Percentiles rank a stretch among this genome's conserved stretches.
These are phyloP conservation scores for Suhomyces kunorum DNA, from an alignment of 1,139 yeast species.

Conservation along the genomic window DNA sequence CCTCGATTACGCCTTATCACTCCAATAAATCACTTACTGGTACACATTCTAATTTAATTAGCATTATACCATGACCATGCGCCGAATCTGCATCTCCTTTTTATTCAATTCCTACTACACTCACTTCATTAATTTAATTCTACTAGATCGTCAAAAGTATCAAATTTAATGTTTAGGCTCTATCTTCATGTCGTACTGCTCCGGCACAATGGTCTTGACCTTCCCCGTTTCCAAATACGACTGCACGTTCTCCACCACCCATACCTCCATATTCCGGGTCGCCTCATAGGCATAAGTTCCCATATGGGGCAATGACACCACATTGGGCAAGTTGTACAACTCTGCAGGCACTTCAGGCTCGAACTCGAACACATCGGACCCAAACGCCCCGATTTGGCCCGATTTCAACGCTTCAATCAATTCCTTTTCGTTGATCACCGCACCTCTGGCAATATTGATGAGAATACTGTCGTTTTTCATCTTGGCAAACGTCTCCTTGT, in stretches of 20 bases:
- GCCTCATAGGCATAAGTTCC: conserved; percentile 74
- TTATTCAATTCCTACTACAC: no score
- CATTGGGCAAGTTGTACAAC: conserved; percentile 55
- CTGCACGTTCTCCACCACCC: conserved; percentile 50
- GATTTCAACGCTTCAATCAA: conserved; percentile 60
- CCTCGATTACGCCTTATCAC: no score
- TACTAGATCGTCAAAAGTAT: no score
- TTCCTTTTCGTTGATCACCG: conserved; percentile 67
- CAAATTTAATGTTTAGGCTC: no score
- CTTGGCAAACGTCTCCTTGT: conserved; percentile 50
- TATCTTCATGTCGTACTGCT: conserved; percentile 37
- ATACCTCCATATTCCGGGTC: conserved; percentile 56
- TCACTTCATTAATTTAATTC: no score
- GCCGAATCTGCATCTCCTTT: no score
- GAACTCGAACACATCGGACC: conserved; percentile 79
- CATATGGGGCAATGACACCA: conserved; percentile 74
- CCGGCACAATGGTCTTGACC: conserved; percentile 69
- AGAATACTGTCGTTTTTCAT: conserved; percentile 67
- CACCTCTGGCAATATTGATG: conserved; percentile 74
- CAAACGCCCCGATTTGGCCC: conserved; percentile 74
- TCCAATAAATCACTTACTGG: no score
- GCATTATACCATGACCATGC: no score
- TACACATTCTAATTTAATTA: no score
- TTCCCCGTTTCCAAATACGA: conserved; percentile 55
- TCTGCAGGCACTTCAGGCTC: conserved; percentile 75